These are phyloP conservation scores for Rhypophila decipiens DNA, from an alignment of 495 filamentous ascomycete species.

Conservation along the genomic window DNA sequence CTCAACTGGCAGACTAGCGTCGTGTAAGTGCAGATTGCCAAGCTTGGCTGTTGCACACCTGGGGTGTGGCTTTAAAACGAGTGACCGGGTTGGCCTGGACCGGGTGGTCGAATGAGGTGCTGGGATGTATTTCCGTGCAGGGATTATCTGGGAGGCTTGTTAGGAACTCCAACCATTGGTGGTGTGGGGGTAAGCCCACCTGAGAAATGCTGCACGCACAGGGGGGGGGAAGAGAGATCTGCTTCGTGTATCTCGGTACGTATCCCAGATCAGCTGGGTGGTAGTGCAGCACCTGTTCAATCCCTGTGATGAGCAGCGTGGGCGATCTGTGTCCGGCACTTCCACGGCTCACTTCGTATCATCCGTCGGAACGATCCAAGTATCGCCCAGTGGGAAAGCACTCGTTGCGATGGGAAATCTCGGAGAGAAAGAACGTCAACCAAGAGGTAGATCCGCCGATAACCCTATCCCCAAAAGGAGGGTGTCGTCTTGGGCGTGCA, in stretches of 20 bases:
- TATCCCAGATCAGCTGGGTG: conserved; percentile 27
- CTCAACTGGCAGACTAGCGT: conserved; percentile 1
- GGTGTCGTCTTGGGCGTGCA: neutral
- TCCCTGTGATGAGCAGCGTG: conserved; percentile 25
- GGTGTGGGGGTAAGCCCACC: conserved; percentile 4
- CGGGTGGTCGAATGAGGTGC: conserved; percentile 12
- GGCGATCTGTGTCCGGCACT: conserved; percentile 17
- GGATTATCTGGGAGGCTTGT: conserved; percentile 21
- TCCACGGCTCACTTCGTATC: too few relatives aligned
- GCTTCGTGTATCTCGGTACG: conserved; percentile 19
- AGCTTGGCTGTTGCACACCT: neutral
- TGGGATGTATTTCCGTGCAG: conserved; percentile 11
- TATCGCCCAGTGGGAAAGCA: too few relatives aligned
- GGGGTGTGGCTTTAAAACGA: neutral
- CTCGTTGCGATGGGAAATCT: neutral
- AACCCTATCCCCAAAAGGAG: conserved; percentile 1
- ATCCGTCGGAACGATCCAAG: too few relatives aligned
- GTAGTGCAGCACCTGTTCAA: conserved; percentile 14
- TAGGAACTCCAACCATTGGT: conserved; percentile 20
- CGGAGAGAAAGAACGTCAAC: neutral
- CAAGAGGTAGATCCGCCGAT: conserved; percentile 10
- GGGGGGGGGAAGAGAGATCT: conserved; percentile 22
- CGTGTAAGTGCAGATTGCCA: conserved; percentile 15
- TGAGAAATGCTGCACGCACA: conserved; percentile 14
- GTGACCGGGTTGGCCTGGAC: conserved; percentile 1